These are phyloP conservation scores for Syncephalastrum racemosum DNA, from an alignment of 371 early-diverging fungal genomes.

Conservation along the genomic window DNA sequence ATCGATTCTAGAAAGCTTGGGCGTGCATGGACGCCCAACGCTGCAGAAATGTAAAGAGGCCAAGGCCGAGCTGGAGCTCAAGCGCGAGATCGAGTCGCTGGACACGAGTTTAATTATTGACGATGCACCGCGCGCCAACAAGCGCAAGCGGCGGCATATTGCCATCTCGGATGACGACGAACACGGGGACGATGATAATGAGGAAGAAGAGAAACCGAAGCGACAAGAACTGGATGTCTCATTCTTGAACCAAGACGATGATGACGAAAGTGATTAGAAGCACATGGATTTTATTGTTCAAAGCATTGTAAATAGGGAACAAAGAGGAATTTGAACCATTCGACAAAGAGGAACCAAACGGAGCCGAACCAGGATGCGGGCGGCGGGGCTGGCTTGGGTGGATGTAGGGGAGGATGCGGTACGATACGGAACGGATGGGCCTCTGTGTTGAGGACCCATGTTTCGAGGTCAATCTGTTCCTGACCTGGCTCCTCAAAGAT, in stretches of 20 bases:
- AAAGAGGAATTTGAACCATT: slow-evolving; percentile 11
- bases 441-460: slow-evolving; percentile 89
- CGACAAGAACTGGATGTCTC: slow-evolving; percentile 22
- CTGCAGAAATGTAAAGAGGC: slow-evolving; percentile 45
- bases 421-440: slow-evolving; percentile 76
- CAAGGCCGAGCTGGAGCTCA: slow-evolving; percentile 40
- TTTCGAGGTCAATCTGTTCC: slow-evolving; percentile 56
- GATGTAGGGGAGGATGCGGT: not conserved
- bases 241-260: slow-evolving; percentile 32
- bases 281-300: not conserved
- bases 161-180: slow-evolving; percentile 23
- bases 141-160: slow-evolving; percentile 10
- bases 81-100: slow-evolving; percentile 38
- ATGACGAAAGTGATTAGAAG: slow-evolving; percentile 17
- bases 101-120: slow-evolving; percentile 34
- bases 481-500: slow-evolving; percentile 70
- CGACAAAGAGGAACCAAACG: not conserved
- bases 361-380: slow-evolving; percentile 2
- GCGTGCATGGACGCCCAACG: slow-evolving; percentile 35
- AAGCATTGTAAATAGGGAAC: slow-evolving; percentile 6
- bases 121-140: slow-evolving; percentile 13
- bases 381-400: slow-evolving; percentile 15
- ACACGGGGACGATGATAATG: slow-evolving; percentile 13
- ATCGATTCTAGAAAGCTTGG: slow-evolving; percentile 15
- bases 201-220: not conserved